Base-by-base conservation (phyloP, 2,329 filamentous ascomycete species). In the Paecilomyces fulvus region DNA sequence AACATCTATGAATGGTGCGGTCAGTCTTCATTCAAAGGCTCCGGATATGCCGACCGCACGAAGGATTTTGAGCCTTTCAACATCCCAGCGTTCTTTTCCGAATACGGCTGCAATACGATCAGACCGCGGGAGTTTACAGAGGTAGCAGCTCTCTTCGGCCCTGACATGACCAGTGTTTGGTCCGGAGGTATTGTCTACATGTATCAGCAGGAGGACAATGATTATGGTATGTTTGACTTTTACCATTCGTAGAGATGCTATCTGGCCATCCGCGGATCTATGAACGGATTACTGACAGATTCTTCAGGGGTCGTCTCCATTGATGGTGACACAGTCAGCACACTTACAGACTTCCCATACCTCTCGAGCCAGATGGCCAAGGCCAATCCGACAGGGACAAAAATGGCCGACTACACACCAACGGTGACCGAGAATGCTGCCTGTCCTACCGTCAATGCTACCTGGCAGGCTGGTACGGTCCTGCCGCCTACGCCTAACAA, bases 1-100 rank as follows among this genome's bases (percentile, higher is more conserved):
- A 97, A 96, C 81, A 95, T 96, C 77, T 97, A 96, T 83, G 95
- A 90, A 49, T 97, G 92, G 92, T 97, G 92, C 72, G 92, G 92
- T 62, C 72, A 90, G 65, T 95, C 88, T 68, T 84, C 79, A 64
- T 92, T 88, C 77, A 68, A 79, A 30, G 70, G 80, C 58, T 96
- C 92, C 1, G 89, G 89, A 55, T 97, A 91, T 75, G 81, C 86
- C 61, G 80, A 84, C 58, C 87, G 92, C 71, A 90, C 90, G 63
- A 75, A 88, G 60, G 92, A 95, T 77, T 96, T 96, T 78, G 74
- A 80, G 58, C 83, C 86, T 70, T 97, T 92, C 80, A 89, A 88
- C 11, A 89, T 96, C 6, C 92, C 92, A 52, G 88, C 90, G 67
- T 96, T 97, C 86, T 95, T 96, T 70, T 91, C 92, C 61, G 92